Evolutionary conservation across 768 basidiomycete species (phyloP).

Genomic region (Collybia nuda): DNA sequence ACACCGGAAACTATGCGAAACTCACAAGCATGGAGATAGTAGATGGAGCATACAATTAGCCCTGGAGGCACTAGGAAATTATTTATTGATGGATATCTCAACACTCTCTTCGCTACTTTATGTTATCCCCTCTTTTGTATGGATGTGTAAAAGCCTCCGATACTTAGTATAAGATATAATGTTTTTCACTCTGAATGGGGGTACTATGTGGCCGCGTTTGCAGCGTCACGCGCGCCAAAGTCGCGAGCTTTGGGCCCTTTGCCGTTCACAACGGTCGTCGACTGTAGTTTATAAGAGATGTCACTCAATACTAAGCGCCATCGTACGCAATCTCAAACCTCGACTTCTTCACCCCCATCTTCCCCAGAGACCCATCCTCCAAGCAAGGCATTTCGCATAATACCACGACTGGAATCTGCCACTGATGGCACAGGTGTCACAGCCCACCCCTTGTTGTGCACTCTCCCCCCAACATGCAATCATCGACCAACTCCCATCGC

Average conservation of each 20-base stretch:
- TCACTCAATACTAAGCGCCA: slow-evolving; percentile 32
- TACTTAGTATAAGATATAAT: slow-evolving; percentile 11
- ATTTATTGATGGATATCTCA: background rate
- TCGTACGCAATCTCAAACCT: slow-evolving; percentile 34
- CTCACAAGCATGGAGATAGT: slow-evolving; percentile 2
- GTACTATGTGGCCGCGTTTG: background rate
- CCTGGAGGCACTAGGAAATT: background rate
- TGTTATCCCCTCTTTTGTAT: slow-evolving; percentile 5
- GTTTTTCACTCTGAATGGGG: background rate
- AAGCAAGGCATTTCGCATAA: slow-evolving; percentile 27
- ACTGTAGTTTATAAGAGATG: slow-evolving; percentile 7
- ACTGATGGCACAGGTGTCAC: slow-evolving; percentile 6
- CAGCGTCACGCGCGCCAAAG: background rate
- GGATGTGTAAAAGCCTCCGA: slow-evolving; percentile 10
- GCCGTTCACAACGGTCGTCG: background rate
- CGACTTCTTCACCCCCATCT: slow-evolving; percentile 32
- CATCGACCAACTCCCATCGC: slow-evolving; percentile 62
- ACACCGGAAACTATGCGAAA: slow-evolving; percentile 12
- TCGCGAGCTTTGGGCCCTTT: background rate
- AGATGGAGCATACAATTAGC: background rate
- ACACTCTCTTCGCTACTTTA: slow-evolving; percentile 3
- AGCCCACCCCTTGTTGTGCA: slow-evolving; percentile 55
- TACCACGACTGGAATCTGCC: slow-evolving; percentile 11
- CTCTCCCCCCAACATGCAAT: slow-evolving; percentile 82
- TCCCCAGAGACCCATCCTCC: slow-evolving; percentile 25